phyloP scores from a whole-genome alignment of 2,329 filamentous ascomycete species.

The Ophiostoma piceae region DNA sequence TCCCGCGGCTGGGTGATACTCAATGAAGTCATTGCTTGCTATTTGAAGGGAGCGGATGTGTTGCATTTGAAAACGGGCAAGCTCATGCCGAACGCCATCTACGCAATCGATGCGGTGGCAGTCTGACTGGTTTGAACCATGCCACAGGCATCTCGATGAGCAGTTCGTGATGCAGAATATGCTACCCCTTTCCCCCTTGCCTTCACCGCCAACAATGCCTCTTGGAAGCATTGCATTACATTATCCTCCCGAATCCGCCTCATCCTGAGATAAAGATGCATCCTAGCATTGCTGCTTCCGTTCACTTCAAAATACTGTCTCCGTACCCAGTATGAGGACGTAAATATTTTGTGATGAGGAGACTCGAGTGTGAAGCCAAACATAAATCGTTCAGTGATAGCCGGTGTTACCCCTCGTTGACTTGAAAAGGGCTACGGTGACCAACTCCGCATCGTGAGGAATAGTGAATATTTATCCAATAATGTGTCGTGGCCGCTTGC shows the following conservation, averaged over 20 bases:
- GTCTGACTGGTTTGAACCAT: not conserved
- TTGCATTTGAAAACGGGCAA: not conserved
- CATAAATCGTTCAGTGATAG: not conserved
- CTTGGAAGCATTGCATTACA: not conserved
- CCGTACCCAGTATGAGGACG: not conserved
- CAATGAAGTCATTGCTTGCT: not conserved
- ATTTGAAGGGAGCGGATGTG: not conserved
- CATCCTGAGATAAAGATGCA: not conserved
- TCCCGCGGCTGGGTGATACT: not conserved
- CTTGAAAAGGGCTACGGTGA: not conserved
- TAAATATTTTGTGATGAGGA: not conserved
- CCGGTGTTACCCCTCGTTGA: not conserved
- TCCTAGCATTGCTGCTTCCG: not conserved
- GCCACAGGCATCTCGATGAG: not conserved
- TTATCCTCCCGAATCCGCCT: not conserved
- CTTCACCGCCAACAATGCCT: not conserved
- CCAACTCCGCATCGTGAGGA: not conserved
- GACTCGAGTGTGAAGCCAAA: too few species aligned
- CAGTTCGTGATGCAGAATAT: not conserved
- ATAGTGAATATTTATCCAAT: not conserved
- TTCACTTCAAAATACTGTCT: not conserved
- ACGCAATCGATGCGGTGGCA: constrained; percentile 13
- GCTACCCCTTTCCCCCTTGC: not conserved
- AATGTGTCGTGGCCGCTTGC: not conserved
- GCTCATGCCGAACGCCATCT: constrained; percentile 1